phyloP scores from a whole-genome alignment of 139 green algal genomes.

The Picochlorum sp. region DNA sequence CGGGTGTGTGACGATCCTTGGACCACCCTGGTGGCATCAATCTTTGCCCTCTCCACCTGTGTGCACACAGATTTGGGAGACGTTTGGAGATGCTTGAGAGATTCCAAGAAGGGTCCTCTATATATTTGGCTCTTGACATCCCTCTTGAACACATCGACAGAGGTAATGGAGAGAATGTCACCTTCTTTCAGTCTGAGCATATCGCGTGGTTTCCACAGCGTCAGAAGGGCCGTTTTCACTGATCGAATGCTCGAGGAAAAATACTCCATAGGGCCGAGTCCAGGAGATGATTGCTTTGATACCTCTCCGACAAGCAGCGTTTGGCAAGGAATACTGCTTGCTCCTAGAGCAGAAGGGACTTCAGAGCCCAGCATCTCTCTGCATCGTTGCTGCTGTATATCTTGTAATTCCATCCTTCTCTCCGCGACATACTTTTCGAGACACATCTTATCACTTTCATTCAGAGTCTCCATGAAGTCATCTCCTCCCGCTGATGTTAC shows the following conservation, averaged over 20 bases:
- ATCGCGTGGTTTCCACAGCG: not conserved
- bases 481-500: not conserved
- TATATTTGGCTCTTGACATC: too few species aligned
- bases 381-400: not conserved
- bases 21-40: too few species aligned
- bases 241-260: not conserved
- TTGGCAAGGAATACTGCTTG: not conserved
- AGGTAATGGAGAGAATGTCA: too few species aligned
- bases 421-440: conserved; percentile 1
- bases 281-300: not conserved
- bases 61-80: too few species aligned
- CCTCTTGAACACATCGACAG: too few species aligned
- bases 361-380: conserved; percentile 3
- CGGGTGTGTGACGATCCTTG: too few species aligned
- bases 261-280: not conserved
- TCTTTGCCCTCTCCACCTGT: too few species aligned
- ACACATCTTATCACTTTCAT: not conserved
- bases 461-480: not conserved
- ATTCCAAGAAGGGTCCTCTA: too few species aligned
- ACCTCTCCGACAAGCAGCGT: conserved; percentile 10
- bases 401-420: not conserved
- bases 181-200: too few species aligned
- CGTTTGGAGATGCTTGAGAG: too few species aligned
- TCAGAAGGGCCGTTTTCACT: not conserved
- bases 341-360: conserved; percentile 3